Evolutionary conservation across 177 flowering plant genomes (phyloP).

Genomic region (Telopea speciosissima): DNA sequence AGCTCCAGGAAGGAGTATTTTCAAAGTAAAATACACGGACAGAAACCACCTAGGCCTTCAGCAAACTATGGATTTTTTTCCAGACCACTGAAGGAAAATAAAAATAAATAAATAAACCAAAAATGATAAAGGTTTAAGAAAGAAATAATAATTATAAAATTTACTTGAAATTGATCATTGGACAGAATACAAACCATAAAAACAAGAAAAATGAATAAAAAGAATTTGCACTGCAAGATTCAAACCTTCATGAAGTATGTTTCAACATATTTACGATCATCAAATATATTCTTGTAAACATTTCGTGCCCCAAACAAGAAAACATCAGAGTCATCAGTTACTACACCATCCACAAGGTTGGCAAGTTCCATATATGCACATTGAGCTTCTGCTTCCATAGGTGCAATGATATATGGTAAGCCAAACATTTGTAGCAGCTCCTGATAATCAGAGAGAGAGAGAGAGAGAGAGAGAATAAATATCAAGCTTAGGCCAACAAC

Average conservation of each 20-base stretch:
- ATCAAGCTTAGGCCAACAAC: not conserved
- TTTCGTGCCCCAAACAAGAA: slow-evolving; percentile 90
- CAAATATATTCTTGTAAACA: slow-evolving; percentile 94
- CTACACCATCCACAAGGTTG: slow-evolving; percentile 92
- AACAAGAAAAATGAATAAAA: not conserved
- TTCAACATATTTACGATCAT: slow-evolving; percentile 94
- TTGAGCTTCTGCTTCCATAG: slow-evolving; percentile 99
- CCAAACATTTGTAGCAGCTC: slow-evolving; percentile 98
- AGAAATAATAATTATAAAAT: too few species aligned
- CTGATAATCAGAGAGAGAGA: slow-evolving; percentile 23
- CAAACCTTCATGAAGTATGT: slow-evolving; percentile 92
- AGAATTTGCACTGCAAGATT: not conserved
- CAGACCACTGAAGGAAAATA: not conserved
- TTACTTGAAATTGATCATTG: too few species aligned
- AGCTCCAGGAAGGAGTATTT: too few species aligned
- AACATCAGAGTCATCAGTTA: slow-evolving; percentile 97
- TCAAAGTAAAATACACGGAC: too few species aligned
- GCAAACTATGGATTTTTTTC: too few species aligned
- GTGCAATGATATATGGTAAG: slow-evolving; percentile 92
- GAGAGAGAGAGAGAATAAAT: not conserved
- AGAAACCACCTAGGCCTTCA: too few species aligned
- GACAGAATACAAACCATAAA: not conserved
- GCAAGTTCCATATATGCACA: slow-evolving; percentile 87
- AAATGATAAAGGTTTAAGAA: too few species aligned
- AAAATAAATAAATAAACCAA: too few species aligned